Conservation (phyloP, 768 basidiomycete species). For the Termitomyces titanicus region DNA sequence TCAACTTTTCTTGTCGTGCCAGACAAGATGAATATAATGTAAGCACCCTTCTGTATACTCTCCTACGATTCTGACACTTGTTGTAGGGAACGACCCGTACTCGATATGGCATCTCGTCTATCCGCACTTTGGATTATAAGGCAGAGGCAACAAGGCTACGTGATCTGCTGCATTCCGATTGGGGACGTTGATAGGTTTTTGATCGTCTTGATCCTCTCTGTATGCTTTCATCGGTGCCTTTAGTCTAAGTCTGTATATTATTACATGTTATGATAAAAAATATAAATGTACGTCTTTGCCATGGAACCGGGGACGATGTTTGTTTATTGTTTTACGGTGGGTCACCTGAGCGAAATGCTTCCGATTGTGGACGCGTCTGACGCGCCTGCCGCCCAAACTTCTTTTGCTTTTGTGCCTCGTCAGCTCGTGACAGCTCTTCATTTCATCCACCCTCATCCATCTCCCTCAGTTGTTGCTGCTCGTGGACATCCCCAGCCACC, state of each 20-base stretch:
- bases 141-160: conserved; percentile 60
- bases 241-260: background rate
- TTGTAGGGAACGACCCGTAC: conserved; percentile 75
- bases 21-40: conserved; percentile 87
- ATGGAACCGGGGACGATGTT: conserved; percentile 6
- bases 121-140: conserved; percentile 62
- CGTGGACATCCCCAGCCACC: background rate
- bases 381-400: conserved; percentile 14
- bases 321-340: conserved; percentile 11
- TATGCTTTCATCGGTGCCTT: background rate
- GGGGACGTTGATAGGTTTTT: conserved; percentile 38
- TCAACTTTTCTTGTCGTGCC: conserved; percentile 82
- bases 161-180: conserved; percentile 56
- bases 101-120: conserved; percentile 76
- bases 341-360: conserved; percentile 14
- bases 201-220: background rate
- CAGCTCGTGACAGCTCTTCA: background rate
- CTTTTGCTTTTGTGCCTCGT: background rate
- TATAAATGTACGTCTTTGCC: conserved; percentile 6
- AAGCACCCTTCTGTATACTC: conserved; percentile 22
- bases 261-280: background rate
- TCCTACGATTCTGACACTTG: background rate
- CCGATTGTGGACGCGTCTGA: conserved; percentile 26
- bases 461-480: conserved; percentile 2
- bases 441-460: conserved; percentile 8